These are phyloP conservation scores for Acrasis kona DNA, from an alignment of 78 protist species.

Conservation along the genomic window DNA sequence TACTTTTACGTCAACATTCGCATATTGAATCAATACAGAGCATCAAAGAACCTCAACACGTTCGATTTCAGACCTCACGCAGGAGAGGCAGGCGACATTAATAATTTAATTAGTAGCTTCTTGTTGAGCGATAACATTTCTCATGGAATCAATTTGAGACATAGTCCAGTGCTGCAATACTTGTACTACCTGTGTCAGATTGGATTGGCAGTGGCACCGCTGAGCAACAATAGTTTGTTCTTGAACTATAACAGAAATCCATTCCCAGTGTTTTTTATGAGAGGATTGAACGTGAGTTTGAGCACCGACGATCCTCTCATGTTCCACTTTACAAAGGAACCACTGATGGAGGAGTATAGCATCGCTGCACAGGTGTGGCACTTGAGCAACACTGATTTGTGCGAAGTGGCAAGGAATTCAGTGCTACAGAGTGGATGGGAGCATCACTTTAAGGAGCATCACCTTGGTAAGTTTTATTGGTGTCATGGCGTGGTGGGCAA, in stretches of 20 bases:
- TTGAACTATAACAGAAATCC: conserved; percentile 79
- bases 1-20: conserved; percentile 83
- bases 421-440: conserved; percentile 81
- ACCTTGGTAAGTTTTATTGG: conserved; percentile 64
- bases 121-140: conserved; percentile 68
- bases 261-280: conserved; percentile 68
- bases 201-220: conserved; percentile 89
- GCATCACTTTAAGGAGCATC: conserved; percentile 41
- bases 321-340: conserved; percentile 92
- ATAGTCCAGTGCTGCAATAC: conserved; percentile 83
- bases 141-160: conserved; percentile 88
- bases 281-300: conserved; percentile 89
- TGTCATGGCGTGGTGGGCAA: conserved; percentile 34
- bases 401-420: conserved; percentile 88
- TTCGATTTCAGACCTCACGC: conserved; percentile 86
- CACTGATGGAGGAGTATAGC: conserved; percentile 94
- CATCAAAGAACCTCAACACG: conserved; percentile 15
- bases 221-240: conserved; percentile 85
- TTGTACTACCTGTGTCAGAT: conserved; percentile 79
- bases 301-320: conserved; percentile 93
- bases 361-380: conserved; percentile 82
- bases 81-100: conserved; percentile 87
- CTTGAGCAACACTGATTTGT: conserved; percentile 74
- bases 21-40: conserved; percentile 71
- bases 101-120: conserved; percentile 68